Percentiles rank a stretch among this genome's conserved stretches.
Evolutionary conservation across 1,284 basidiomycete genomes (phyloP).

Genomic region (Leccinum subrobustum): DNA sequence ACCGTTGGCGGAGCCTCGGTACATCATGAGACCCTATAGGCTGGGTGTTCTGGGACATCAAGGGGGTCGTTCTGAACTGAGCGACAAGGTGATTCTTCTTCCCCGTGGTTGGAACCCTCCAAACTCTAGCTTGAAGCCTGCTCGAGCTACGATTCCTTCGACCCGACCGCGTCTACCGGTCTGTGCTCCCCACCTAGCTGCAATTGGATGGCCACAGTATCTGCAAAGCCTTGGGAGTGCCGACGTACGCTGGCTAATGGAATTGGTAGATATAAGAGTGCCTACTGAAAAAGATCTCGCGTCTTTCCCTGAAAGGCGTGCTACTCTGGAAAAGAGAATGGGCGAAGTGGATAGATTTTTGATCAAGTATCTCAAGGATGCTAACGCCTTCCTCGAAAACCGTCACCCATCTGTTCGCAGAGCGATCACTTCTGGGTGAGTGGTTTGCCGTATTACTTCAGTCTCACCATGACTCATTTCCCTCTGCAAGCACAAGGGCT

Average conservation of each 20-base stretch:
- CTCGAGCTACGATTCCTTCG: no score
- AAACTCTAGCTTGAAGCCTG: not conserved
- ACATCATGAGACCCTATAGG: not conserved
- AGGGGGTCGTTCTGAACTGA: not conserved
- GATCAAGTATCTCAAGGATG: not conserved
- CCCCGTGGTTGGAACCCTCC: not conserved
- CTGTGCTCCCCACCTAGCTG: not conserved
- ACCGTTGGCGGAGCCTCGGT: not conserved
- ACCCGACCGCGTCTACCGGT: no score
- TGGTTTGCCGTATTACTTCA: not conserved
- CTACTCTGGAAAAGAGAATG: not conserved
- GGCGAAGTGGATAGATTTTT: not conserved
- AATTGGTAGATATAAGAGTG: not conserved
- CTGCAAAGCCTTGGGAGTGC: not conserved
- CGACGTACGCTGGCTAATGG: not conserved
- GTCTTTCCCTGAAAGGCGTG: not conserved
- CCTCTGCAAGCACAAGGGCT: not conserved
- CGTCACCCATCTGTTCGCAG: not conserved
- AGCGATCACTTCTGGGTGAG: not conserved
- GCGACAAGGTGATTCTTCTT: not conserved
- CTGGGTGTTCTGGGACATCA: not conserved
- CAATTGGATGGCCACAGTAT: not conserved
- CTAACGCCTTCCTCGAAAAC: not conserved
- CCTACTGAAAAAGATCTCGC: not conserved
- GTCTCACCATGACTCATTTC: not conserved